A percentile compares a stretch with the other conserved stretches of the same genome.
These are phyloP conservation scores for Podila epicladia DNA, from an alignment of 192 early-diverging fungal species.

Conservation along the genomic window DNA sequence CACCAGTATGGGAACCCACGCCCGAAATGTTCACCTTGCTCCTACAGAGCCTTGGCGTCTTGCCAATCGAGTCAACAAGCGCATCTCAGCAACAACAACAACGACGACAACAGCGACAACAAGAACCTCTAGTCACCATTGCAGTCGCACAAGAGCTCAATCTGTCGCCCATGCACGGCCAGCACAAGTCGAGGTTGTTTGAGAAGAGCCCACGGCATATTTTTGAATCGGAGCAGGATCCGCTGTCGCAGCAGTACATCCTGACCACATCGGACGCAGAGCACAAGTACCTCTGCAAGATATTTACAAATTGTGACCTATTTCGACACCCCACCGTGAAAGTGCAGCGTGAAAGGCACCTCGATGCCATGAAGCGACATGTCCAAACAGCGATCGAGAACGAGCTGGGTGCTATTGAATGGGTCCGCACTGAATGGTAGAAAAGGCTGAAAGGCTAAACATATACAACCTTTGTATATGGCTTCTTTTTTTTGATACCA, in stretches of 20 bases:
- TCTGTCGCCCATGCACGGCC: neutral
- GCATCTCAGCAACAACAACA: neutral
- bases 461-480: neutral
- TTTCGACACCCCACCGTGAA: constrained; percentile 9
- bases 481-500: neutral
- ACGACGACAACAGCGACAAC: neutral
- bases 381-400: constrained; percentile 27
- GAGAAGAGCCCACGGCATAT: neutral
- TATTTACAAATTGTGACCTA: constrained; percentile 7
- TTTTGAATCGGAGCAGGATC: constrained; percentile 1
- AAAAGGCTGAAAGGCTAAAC: neutral
- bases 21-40: constrained; percentile 12
- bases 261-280: neutral
- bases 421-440: constrained; percentile 9
- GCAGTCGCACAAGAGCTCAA: neutral
- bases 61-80: neutral
- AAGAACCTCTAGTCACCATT: neutral
- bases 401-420: constrained; percentile 26
- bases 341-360: neutral
- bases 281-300: constrained; percentile 11
- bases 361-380: neutral
- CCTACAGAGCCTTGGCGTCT: constrained; percentile 8
- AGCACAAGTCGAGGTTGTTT: neutral
- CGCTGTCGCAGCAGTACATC: constrained; percentile 15
- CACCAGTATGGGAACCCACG: constrained; percentile 4